These are phyloP conservation scores for Catunica adiposa DNA, from an alignment of 2,329 filamentous ascomycete genomes.

Conservation along the genomic window DNA sequence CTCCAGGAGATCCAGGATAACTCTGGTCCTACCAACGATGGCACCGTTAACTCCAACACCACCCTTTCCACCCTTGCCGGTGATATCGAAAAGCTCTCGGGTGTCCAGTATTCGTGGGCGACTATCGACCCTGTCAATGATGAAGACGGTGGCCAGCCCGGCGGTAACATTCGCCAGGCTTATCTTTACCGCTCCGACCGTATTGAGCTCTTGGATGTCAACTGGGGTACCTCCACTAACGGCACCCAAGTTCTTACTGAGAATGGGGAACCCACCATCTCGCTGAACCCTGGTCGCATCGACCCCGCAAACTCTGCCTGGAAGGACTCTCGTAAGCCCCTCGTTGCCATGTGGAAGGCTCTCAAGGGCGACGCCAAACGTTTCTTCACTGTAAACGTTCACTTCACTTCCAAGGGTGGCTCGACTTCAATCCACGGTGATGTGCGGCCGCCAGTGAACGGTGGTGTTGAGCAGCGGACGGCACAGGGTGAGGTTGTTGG, in stretches of 20 bases:
- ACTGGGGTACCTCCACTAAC: slow-evolving; percentile 36
- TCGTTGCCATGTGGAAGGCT: slow-evolving; percentile 49
- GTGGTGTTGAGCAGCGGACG: slow-evolving; percentile 39
- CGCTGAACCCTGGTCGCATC: slow-evolving; percentile 52
- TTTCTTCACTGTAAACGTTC: slow-evolving; percentile 58
- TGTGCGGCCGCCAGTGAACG: slow-evolving; percentile 48
- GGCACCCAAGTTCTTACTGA: slow-evolving; percentile 41
- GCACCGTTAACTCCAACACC: slow-evolving; percentile 35
- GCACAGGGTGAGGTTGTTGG: slow-evolving; percentile 43
- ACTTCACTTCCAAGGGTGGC: slow-evolving; percentile 51
- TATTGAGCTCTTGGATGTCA: slow-evolving; percentile 42
- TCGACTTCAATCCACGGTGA: slow-evolving; percentile 49
- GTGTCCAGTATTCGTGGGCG: slow-evolving; percentile 40
- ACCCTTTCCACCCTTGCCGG: slow-evolving; percentile 40
- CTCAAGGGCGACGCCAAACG: slow-evolving; percentile 31
- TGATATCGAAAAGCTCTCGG: slow-evolving; percentile 33
- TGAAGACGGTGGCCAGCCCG: slow-evolving; percentile 48
- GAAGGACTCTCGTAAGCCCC: slow-evolving; percentile 46
- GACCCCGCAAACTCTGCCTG: slow-evolving; percentile 45
- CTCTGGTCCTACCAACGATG: slow-evolving; percentile 43
- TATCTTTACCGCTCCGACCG: slow-evolving; percentile 50
- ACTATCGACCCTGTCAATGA: slow-evolving; percentile 43
- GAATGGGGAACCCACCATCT: slow-evolving; percentile 30
- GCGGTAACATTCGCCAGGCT: slow-evolving; percentile 55
- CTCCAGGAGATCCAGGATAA: slow-evolving; percentile 57